Percentiles rank a stretch among this genome's conserved stretches.
Conservation (phyloP, 73 alveolate species). For the Durusdinium trenchii region DNA sequence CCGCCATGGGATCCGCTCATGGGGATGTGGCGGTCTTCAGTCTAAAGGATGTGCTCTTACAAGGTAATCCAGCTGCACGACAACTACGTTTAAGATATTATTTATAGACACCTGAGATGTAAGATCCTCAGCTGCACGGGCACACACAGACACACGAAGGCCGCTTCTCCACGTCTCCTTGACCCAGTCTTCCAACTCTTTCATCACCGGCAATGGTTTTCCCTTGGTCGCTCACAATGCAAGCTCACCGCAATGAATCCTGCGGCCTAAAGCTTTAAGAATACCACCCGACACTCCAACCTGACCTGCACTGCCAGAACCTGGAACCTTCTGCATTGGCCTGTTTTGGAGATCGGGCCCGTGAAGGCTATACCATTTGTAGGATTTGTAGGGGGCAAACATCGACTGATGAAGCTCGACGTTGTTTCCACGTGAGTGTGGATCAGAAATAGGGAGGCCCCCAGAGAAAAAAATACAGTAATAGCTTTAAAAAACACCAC, state of each 20-base stretch:
- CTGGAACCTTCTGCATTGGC: background rate
- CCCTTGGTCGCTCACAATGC: background rate
- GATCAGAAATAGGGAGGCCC: background rate
- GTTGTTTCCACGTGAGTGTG: no score
- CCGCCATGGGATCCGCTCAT: background rate
- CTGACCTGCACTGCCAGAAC: background rate
- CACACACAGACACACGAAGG: background rate
- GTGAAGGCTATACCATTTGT: background rate
- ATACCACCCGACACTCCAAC: background rate
- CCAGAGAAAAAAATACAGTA: background rate
- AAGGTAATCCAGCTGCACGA: background rate
- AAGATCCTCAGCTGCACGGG: background rate
- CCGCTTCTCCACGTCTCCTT: background rate
- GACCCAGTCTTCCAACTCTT: slow-evolving; percentile 49
- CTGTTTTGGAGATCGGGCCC: background rate
- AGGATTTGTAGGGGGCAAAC: background rate
- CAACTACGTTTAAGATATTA: background rate
- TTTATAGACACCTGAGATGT: background rate
- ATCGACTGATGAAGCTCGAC: background rate
- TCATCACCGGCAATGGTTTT: slow-evolving; percentile 35
- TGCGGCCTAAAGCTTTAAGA: background rate
- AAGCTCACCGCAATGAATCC: background rate
- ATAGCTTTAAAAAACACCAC: background rate
- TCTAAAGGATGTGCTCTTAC: background rate
- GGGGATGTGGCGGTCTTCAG: background rate